A percentile compares a stretch with the other conserved stretches of the same genome.
These are phyloP conservation scores for Hagleromyces aurorensis DNA, from an alignment of 805 yeast species.

Conservation along the genomic window DNA sequence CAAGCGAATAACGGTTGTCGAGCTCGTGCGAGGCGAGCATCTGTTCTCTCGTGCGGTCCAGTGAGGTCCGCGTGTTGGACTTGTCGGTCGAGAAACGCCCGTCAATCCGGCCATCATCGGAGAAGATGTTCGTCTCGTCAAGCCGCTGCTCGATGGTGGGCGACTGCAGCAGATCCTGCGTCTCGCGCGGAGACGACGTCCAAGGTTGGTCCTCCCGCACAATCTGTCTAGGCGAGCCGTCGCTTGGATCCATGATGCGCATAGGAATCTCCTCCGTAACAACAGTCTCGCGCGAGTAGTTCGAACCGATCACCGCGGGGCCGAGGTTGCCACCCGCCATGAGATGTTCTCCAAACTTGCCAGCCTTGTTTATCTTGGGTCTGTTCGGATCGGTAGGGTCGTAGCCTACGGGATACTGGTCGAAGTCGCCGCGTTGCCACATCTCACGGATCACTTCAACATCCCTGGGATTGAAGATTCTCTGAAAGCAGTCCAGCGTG, in stretches of 20 bases:
- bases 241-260: constrained; percentile 19
- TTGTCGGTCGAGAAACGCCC: constrained; percentile 4
- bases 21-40: constrained; percentile 33
- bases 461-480: constrained; percentile 53
- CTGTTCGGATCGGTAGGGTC: constrained; percentile 79
- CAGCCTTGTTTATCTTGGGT: constrained; percentile 41
- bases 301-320: constrained; percentile 8
- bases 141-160: constrained; percentile 11
- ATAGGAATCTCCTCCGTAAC: constrained; percentile 36
- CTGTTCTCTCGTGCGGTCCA: constrained; percentile 33
- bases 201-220: constrained; percentile 17
- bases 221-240: constrained; percentile 27
- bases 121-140: constrained; percentile 2
- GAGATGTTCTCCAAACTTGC: constrained; percentile 29
- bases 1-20: constrained; percentile 33
- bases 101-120: no score
- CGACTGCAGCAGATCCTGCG: constrained; percentile 21
- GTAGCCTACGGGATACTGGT: constrained; percentile 54
- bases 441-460: constrained; percentile 69
- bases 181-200: constrained; percentile 22
- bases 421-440: constrained; percentile 57
- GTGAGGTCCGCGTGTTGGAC: constrained; percentile 26
- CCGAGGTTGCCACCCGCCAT: constrained; percentile 28
- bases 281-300: constrained; percentile 25
- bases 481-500: constrained; percentile 46